Percentiles rank a stretch among this genome's conserved stretches.
Evolutionary conservation across 2,329 filamentous ascomycete species (phyloP).

Genomic region (Aaosphaeria pasadenensis): DNA sequence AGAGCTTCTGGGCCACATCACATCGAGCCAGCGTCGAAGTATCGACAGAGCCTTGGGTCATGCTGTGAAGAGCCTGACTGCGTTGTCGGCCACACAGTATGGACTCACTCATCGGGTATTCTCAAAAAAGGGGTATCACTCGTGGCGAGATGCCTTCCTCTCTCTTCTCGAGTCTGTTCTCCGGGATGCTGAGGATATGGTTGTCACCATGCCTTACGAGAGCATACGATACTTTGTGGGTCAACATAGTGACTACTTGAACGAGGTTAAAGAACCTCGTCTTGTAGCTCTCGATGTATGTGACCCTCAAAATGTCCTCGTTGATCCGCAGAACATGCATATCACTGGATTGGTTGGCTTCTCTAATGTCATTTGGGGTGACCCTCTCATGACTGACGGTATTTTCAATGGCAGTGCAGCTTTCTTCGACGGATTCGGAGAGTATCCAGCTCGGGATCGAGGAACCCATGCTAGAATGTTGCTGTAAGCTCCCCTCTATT

Average conservation of each 20-base stretch:
- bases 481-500: conserved; percentile 33
- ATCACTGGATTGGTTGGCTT: conserved; percentile 53
- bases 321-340: conserved; percentile 48
- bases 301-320: conserved; percentile 48
- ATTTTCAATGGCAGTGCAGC: conserved; percentile 34
- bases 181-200: conserved; percentile 58
- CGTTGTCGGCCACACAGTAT: conserved; percentile 48
- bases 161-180: conserved; percentile 52
- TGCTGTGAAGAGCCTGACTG: conserved; percentile 42
- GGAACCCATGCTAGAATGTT: conserved; percentile 36
- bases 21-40: conserved; percentile 28
- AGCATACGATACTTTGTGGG: conserved; percentile 51
- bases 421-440: conserved; percentile 44
- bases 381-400: conserved; percentile 53
- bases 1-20: conserved; percentile 29
- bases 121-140: conserved; percentile 42
- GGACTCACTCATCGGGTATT: conserved; percentile 50
- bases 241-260: conserved; percentile 44
- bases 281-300: conserved; percentile 52
- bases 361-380: conserved; percentile 55
- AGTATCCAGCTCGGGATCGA: conserved; percentile 28
- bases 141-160: conserved; percentile 55
- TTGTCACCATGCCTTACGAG: conserved; percentile 56
- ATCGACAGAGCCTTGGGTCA: conserved; percentile 42
- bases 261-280: conserved; percentile 49